Percentiles rank a stretch among this genome's conserved stretches.
These are phyloP conservation scores for Penicillium sp. DNA, from an alignment of 2,329 filamentous ascomycete species.

Conservation along the genomic window DNA sequence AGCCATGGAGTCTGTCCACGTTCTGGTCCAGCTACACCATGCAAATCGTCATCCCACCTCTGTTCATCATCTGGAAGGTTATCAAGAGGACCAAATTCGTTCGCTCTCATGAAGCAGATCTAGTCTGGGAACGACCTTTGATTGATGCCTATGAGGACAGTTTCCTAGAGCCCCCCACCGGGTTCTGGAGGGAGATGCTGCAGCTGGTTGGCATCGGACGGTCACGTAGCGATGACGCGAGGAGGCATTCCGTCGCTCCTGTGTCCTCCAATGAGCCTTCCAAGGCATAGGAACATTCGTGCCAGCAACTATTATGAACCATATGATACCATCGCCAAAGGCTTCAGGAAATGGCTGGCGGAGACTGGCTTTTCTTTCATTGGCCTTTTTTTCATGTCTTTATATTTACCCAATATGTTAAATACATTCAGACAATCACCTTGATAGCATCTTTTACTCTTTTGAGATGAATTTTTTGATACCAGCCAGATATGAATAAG, in stretches of 20 bases:
- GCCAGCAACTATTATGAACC: not conserved
- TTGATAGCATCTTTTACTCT: too few relatives aligned
- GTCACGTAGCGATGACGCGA: slow-evolving; percentile 17
- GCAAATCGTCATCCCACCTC: slow-evolving; percentile 55
- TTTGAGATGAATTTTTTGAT: too few relatives aligned
- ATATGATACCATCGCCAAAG: not conserved
- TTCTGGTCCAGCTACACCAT: slow-evolving; percentile 59
- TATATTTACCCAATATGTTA: too few relatives aligned
- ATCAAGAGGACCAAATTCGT: slow-evolving; percentile 60
- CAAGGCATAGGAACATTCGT: not conserved
- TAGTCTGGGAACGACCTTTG: slow-evolving; percentile 61
- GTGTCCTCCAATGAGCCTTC: not conserved
- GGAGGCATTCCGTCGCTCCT: not conserved
- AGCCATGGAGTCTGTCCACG: slow-evolving; percentile 47
- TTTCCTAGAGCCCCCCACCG: slow-evolving; percentile 52
- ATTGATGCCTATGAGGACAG: slow-evolving; percentile 61
- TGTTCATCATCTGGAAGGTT: slow-evolving; percentile 65
- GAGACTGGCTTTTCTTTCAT: too few relatives aligned
- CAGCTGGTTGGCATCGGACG: slow-evolving; percentile 42
- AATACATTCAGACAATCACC: too few relatives aligned
- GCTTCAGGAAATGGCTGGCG: too few relatives aligned
- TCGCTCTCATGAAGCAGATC: slow-evolving; percentile 56
- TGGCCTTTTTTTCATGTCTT: too few relatives aligned
- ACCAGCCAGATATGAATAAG: too few relatives aligned
- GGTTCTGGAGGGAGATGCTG: slow-evolving; percentile 59